Evolutionary conservation across 331 rosid species (phyloP).

Genomic region (Malus hybrid): DNA sequence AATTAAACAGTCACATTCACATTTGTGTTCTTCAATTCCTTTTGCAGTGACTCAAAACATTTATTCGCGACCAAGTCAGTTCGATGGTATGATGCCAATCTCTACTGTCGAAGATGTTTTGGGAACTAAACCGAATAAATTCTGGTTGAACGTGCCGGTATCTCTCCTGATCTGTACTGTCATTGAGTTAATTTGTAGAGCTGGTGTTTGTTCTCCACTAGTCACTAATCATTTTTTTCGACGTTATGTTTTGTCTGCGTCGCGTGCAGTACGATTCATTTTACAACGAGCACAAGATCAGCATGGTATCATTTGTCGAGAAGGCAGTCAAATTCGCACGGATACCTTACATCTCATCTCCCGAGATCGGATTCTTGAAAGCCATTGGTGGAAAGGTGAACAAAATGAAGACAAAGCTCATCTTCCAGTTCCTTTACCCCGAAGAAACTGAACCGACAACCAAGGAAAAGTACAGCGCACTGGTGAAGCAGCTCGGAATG

Average conservation of each 20-base stretch:
- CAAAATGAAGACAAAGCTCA: slow-evolving; percentile 42
- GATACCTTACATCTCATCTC: slow-evolving; percentile 51
- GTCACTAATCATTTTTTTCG: not conserved
- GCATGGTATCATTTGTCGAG: slow-evolving; percentile 19
- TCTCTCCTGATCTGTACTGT: not conserved
- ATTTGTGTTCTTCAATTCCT: not conserved
- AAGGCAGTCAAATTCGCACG: not conserved
- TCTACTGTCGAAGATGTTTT: slow-evolving; percentile 36
- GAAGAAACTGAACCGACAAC: slow-evolving; percentile 54
- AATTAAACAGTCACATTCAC: no score
- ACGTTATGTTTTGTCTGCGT: not conserved
- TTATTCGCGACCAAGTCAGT: slow-evolving; percentile 46
- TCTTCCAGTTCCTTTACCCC: slow-evolving; percentile 46
- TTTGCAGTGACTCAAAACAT: slow-evolving; percentile 52
- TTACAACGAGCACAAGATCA: slow-evolving; percentile 36
- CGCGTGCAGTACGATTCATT: slow-evolving; percentile 65
- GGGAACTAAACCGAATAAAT: not conserved
- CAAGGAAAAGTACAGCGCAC: slow-evolving; percentile 33
- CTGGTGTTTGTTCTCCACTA: not conserved
- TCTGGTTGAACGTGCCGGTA: slow-evolving; percentile 84
- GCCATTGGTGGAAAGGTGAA: slow-evolving; percentile 28
- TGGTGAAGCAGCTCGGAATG: slow-evolving; percentile 44
- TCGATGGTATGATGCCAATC: slow-evolving; percentile 32
- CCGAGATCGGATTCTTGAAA: slow-evolving; percentile 80
- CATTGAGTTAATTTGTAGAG: not conserved